Evolutionary conservation across 805 yeast genomes (phyloP), one percentile per base, ranked within the genome.

Genomic region (Starmerella vaccinii): DNA sequence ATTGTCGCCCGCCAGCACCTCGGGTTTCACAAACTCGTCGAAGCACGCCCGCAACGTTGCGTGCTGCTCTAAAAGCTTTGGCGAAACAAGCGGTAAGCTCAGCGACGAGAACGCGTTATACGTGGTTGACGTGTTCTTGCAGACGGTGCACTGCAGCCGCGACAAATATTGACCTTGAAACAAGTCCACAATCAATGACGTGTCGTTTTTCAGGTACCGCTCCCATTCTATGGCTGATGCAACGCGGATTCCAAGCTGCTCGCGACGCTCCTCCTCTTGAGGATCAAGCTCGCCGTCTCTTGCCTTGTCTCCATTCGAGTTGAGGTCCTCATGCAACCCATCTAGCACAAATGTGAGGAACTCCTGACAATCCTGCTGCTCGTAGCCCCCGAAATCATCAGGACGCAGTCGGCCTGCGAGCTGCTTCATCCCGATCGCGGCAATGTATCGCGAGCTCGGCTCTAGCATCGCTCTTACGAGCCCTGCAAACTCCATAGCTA

Each of bases 201-300:
- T 80, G 62, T 89, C 87, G 19, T 84, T 75, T 51, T 79, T 80
- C 49, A 86, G 68, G 63, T 87, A 87, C 51, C 94, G 70, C 61
- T 85, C 95, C 97, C 97, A 89, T 63, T 89, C 96, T 46, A 87
- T 77, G 0, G 92, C 77, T 0, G 95, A 81, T 0, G 95, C 96
- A 23, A 84, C 71, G 51, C 95, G 72, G 2, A 87, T 73, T 0
- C 94, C 83, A 60, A 86, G 66, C 24, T 67, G 66, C 62, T 89
- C 97, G 40, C 96, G 71, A 15, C 74, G 68, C 33, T 71, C 70
- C 62, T 88, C 96, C 55, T 88, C 92, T 47, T 76, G 80, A 46
- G 77, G 80, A 13, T 81, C 76, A 53, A 84, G 73, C 57, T 80
- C 87, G 15, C 76, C 73, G 33, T 71, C 61, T 34, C 78, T 71